Base-by-base conservation (phyloP, 169 alveolate species). In the Plasmodium billcollinsi region DNA sequence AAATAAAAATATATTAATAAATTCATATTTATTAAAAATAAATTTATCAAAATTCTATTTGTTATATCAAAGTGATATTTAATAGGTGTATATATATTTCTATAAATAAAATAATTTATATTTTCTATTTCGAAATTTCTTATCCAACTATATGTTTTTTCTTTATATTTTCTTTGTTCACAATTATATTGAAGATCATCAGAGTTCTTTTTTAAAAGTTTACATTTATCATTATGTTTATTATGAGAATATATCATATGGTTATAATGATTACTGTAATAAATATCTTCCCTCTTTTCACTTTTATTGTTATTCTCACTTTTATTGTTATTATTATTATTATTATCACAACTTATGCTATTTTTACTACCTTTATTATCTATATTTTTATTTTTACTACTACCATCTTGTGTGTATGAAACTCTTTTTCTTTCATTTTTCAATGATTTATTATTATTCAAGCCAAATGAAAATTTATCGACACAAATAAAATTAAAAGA, bases 1-100 rank as follows among this genome's bases (percentile, higher is more conserved):
- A 65, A 45, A 29, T 70, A 76, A 47, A 76, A 58, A 33, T 63
- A 76, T 2, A 56, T 18, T 65, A 76, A 39, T 11, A 76, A 15
- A 33, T 76, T 65, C n/a, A 65, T 65, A 3, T 65, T 76, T 9
- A 76, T 50, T 20, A 76, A 76, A 50, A 47, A 76, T 3, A 67
- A 65, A 52, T 43, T 26, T 3, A 76, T 69, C 14, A 76, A 70
- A 2, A 76, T 76, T 18, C 56, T 20, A 24, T 76, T 76, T 7
- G 66, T 56, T n/a, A 24, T 76, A 14, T 76, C 67, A 56, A 15
- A 76, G 12, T 76, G 89, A 26, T 76, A 15, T 7, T 76, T 50
- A 3, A 76, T 76, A n/a, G 89, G 89, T 12, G 15, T 50, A 43
- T 12, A 76, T 18, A 76, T 21, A 50, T 49, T 76, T 76, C 69